Percentiles rank a stretch among this genome's conserved stretches.
Evolutionary conservation across 305 asterid species (phyloP).

Genomic region (Plantago coronopus): DNA sequence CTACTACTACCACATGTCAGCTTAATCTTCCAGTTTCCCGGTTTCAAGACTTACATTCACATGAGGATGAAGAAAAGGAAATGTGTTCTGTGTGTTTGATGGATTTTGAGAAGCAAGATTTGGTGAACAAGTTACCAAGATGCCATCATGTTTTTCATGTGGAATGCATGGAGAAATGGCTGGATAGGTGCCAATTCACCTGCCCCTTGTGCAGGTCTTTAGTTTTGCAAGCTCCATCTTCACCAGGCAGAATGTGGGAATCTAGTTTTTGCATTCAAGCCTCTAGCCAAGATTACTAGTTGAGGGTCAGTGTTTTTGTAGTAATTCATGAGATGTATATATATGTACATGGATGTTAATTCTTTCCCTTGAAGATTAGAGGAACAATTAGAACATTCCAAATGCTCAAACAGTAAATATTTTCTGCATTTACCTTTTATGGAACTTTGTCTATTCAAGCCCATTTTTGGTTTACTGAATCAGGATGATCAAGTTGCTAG

Average conservation of each 20-base stretch:
- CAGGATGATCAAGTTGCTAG: no score
- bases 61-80: slow-evolving; percentile 17
- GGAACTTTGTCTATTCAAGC: no score
- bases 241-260: slow-evolving; percentile 26
- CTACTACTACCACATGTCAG: slow-evolving; percentile 10
- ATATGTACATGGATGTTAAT: background rate
- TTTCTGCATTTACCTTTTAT: no score
- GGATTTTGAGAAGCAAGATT: slow-evolving; percentile 36
- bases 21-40: slow-evolving; percentile 34
- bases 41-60: slow-evolving; percentile 10
- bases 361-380: no score
- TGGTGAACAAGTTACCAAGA: slow-evolving; percentile 38
- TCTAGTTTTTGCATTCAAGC: slow-evolving; percentile 6
- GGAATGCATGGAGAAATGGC: slow-evolving; percentile 51
- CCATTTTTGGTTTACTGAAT: no score
- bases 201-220: slow-evolving; percentile 57
- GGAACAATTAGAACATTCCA: background rate
- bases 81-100: slow-evolving; percentile 48
- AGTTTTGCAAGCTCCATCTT: slow-evolving; percentile 25
- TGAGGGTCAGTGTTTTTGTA: background rate
- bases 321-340: background rate
- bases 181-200: slow-evolving; percentile 42
- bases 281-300: slow-evolving; percentile 9
- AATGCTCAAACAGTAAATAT: no score
- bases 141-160: slow-evolving; percentile 53